phyloP scores from a whole-genome alignment of 2,329 filamentous ascomycete genomes.

The Ilyonectria robusta region DNA sequence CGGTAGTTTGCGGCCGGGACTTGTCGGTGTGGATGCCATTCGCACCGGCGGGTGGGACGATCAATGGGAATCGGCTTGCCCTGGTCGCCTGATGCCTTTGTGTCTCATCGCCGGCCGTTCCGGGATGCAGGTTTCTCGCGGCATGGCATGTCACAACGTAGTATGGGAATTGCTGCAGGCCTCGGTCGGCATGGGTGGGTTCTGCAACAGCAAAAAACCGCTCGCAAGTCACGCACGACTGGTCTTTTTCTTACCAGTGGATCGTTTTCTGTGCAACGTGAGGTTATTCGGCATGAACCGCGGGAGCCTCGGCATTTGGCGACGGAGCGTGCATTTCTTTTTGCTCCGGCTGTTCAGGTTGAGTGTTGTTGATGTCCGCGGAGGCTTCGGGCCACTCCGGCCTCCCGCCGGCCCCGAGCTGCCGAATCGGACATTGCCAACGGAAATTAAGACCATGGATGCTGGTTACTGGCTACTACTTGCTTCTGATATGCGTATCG shows the following conservation, averaged over 20 bases:
- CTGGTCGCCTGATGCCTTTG: slow-evolving; percentile 37
- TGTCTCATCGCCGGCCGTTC: slow-evolving; percentile 32
- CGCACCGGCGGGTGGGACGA: slow-evolving; percentile 35
- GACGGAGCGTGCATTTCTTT: neutral
- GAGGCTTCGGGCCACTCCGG: neutral
- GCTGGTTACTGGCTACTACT: neutral
- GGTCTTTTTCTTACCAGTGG: neutral
- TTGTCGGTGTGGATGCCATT: slow-evolving; percentile 33
- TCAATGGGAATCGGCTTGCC: slow-evolving; percentile 27
- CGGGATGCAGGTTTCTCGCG: slow-evolving; percentile 16
- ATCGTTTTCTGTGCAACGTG: slow-evolving; percentile 15
- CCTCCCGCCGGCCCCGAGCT: neutral
- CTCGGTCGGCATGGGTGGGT: slow-evolving; percentile 11
- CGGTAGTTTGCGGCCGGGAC: slow-evolving; percentile 46
- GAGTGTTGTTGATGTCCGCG: neutral
- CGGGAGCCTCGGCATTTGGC: slow-evolving; percentile 5
- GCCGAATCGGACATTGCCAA: slow-evolving; percentile 1
- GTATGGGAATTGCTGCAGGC: neutral
- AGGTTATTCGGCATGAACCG: slow-evolving; percentile 12
- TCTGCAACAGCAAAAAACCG: slow-evolving; percentile 15
- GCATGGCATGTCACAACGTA: slow-evolving; percentile 8
- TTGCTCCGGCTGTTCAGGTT: neutral
- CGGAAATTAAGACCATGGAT: neutral
- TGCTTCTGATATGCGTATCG: neutral
- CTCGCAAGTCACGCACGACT: slow-evolving; percentile 8